A percentile compares a stretch with the other conserved stretches of the same genome.
phyloP scores from a whole-genome alignment of 805 yeast genomes.

The Yamadazyma scolyti region DNA sequence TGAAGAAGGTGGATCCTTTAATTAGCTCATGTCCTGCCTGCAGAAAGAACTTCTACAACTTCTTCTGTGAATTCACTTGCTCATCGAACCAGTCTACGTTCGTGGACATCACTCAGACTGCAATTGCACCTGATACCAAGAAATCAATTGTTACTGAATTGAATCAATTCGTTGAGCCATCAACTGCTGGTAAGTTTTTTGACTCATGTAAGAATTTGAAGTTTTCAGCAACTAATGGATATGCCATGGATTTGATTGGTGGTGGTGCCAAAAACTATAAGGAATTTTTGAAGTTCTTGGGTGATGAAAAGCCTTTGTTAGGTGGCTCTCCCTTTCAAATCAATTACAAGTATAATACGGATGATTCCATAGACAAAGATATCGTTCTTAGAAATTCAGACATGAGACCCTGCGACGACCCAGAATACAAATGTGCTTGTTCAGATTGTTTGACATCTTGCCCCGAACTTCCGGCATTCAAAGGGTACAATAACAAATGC shows the following conservation, averaged over 20 bases:
- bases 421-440: conserved; percentile 76
- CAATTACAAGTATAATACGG: conserved; percentile 54
- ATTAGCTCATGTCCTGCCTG: conserved; percentile 80
- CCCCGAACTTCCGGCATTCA: conserved; percentile 57
- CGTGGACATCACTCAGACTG: conserved; percentile 59
- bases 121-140: conserved; percentile 46
- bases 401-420: conserved; percentile 56
- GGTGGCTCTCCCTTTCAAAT: conserved; percentile 98
- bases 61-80: conserved; percentile 88
- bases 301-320: conserved; percentile 88
- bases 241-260: conserved; percentile 94
- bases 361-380: conserved; percentile 12
- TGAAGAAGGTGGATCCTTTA: conserved; percentile 38
- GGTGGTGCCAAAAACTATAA: conserved; percentile 86
- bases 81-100: conserved; percentile 78
- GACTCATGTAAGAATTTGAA: conserved; percentile 87
- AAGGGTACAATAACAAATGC: conserved; percentile 40
- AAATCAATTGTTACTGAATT: conserved; percentile 67
- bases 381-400: conserved; percentile 22
- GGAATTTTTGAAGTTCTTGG: conserved; percentile 80
- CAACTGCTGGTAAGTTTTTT: conserved; percentile 61
- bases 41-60: conserved; percentile 72
- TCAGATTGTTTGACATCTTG: conserved; percentile 84
- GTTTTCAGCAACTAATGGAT: conserved; percentile 92
- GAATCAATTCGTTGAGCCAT: conserved; percentile 55